Evolutionary conservation across 225 moss, liverwort and hornwort genomes (phyloP).

Genomic region (Polytrichum formosum): DNA sequence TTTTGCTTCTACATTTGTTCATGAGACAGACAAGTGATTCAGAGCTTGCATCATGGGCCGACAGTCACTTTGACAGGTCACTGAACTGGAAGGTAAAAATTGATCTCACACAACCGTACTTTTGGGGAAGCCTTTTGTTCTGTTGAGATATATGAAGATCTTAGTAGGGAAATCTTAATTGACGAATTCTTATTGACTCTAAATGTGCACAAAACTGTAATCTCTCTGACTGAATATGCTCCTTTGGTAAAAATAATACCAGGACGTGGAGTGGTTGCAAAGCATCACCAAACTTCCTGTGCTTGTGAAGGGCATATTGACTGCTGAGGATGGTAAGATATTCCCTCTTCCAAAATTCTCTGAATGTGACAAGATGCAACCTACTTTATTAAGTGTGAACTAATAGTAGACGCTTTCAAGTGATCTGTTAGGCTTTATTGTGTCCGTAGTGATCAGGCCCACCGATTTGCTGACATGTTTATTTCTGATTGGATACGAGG

Average conservation of each 20-base stretch:
- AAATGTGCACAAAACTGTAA: no score
- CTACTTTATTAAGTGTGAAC: no score
- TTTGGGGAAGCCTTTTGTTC: no score
- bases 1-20: background rate
- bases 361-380: no score
- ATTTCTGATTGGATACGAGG: no score
- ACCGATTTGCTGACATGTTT: no score
- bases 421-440: background rate
- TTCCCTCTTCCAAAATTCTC: no score
- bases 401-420: background rate
- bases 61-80: slow-evolving; percentile 70
- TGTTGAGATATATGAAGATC: no score
- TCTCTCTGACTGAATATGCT: no score
- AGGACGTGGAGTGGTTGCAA: slow-evolving; percentile 93
- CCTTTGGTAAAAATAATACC: background rate
- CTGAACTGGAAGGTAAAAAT: slow-evolving; percentile 80
- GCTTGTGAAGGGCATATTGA: slow-evolving; percentile 92
- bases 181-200: no score
- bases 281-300: slow-evolving; percentile 82
- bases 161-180: no score
- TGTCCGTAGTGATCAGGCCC: no score
- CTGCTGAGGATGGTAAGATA: slow-evolving; percentile 72
- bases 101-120: background rate
- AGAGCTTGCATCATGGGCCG: slow-evolving; percentile 67
- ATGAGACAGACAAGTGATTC: slow-evolving; percentile 58